Conservation (phyloP, 1,284 basidiomycete genomes). For the Trichosporon asahii region DNA sequence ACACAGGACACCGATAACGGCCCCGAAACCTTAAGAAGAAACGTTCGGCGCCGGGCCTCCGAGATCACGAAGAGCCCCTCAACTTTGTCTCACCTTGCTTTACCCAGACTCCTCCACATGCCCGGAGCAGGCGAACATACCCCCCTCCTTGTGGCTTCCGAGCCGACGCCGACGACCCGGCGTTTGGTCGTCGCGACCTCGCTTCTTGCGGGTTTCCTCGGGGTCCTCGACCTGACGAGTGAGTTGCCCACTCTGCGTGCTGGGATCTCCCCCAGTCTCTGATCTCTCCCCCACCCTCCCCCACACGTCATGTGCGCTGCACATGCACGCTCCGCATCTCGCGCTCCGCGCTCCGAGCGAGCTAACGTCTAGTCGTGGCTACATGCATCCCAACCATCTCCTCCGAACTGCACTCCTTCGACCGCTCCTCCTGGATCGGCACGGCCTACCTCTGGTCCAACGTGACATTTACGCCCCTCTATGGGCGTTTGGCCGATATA, state of each 20-base stretch:
- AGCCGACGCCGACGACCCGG: constrained; percentile 14
- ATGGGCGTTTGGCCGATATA: constrained; percentile 33
- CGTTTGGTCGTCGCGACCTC: constrained; percentile 28
- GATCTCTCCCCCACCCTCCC: too few species aligned
- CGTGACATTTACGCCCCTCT: constrained; percentile 36
- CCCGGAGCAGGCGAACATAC: constrained; percentile 17
- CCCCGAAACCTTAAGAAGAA: too few species aligned
- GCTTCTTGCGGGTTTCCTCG: constrained; percentile 29
- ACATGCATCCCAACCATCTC: constrained; percentile 36
- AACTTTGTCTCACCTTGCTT: background rate
- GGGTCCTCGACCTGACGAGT: constrained; percentile 33
- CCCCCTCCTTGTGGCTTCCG: constrained; percentile 18
- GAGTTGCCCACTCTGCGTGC: constrained; percentile 6
- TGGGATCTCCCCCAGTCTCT: too few species aligned
- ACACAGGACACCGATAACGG: too few species aligned
- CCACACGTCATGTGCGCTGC: too few species aligned
- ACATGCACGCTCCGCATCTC: too few species aligned
- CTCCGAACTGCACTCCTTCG: constrained; percentile 30
- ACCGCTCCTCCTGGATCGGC: constrained; percentile 36
- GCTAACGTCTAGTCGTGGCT: constrained; percentile 39
- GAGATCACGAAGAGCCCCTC: too few species aligned
- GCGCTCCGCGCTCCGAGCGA: too few species aligned
- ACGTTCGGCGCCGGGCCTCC: too few species aligned
- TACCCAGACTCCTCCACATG: background rate
- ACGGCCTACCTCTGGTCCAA: constrained; percentile 37